Evolutionary conservation across 805 yeast species (phyloP).

Genomic region (Wickerhamomyces ciferrii): DNA sequence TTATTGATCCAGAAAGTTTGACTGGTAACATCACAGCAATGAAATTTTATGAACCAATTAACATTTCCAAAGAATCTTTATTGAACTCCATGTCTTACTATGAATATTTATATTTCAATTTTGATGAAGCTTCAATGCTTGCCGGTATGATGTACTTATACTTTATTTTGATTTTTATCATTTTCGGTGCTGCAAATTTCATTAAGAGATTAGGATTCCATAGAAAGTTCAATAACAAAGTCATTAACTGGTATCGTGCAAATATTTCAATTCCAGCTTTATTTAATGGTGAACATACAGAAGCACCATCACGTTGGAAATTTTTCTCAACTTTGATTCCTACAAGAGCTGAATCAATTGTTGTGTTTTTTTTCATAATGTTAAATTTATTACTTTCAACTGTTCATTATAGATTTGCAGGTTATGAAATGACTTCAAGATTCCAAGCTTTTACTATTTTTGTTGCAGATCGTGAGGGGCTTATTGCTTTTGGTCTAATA

Average conservation of each 20-base stretch:
- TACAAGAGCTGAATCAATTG: constrained; percentile 21
- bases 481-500: constrained; percentile 28
- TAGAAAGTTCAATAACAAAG: constrained; percentile 6
- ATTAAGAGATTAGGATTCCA: constrained; percentile 19
- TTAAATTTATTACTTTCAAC: constrained; percentile 10
- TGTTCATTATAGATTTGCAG: constrained; percentile 8
- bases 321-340: constrained; percentile 14
- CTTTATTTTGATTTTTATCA: constrained; percentile 32
- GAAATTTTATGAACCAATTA: constrained; percentile 9
- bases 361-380: constrained; percentile 29
- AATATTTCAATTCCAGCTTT: constrained; percentile 17
- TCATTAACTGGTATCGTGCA: constrained; percentile 13
- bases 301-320: neutral
- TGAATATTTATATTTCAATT: constrained; percentile 8
- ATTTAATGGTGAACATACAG: constrained; percentile 12
- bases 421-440: constrained; percentile 3
- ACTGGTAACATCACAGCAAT: constrained; percentile 5
- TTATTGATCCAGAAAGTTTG: constrained; percentile 2
- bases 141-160: constrained; percentile 29
- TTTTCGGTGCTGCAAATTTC: constrained; percentile 27
- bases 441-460: neutral
- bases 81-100: constrained; percentile 1
- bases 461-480: constrained; percentile 18
- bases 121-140: constrained; percentile 15
- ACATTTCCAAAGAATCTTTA: neutral